Base-by-base conservation (phyloP, 208 protist genomes). In the Acanthamoeba lenticulata region DNA sequence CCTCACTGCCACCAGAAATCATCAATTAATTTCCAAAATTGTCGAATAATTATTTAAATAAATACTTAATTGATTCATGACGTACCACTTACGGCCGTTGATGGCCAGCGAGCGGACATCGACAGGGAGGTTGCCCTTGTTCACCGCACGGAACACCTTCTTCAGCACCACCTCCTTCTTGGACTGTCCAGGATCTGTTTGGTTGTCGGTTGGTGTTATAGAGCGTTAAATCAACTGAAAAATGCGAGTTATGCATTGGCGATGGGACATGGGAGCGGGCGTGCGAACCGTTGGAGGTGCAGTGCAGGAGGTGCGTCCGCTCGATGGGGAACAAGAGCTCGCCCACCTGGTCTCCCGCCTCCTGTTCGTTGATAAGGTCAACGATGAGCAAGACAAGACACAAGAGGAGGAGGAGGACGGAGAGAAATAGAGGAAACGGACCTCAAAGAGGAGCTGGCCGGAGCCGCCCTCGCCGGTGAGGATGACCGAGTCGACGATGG, bases 91-190 rank as follows among this genome's bases (percentile, higher is more conserved):
- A 11, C 57, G 57, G 6, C 57, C 49, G 47, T 92, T 65, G 32
- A 92, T 92, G 3, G 55, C 86, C 27, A 92, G 24, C 21, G 86
- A 92, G 36, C 38, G 40, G 36, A 92, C 57, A 42, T 92, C 57
- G 9, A 92, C 55, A 1, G 86, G 86, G 29, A 92, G 60, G 47
- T 92, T 92, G 86, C 86, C 86, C 38, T 74, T 72, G 86, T 92
- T 92, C n/a, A 52, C 44, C 44, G 86, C 86, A 11, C 47, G 55
- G 86, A 92, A 92, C 40, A 52, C 44, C 60, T 92, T 92, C 19
- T 29, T 92, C 57, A 92, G n/a, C 36, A 74, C 44, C 34, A 89
- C 79, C 49, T 89, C 79, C 79, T 89, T 89, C 49, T 77, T 77
- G 67, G 67, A 77, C 21, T 77, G 67, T 77, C 67, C 67, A 77